These are phyloP conservation scores for Penicillium rolfsii DNA, from an alignment of 2,329 filamentous ascomycete genomes.

Conservation along the genomic window DNA sequence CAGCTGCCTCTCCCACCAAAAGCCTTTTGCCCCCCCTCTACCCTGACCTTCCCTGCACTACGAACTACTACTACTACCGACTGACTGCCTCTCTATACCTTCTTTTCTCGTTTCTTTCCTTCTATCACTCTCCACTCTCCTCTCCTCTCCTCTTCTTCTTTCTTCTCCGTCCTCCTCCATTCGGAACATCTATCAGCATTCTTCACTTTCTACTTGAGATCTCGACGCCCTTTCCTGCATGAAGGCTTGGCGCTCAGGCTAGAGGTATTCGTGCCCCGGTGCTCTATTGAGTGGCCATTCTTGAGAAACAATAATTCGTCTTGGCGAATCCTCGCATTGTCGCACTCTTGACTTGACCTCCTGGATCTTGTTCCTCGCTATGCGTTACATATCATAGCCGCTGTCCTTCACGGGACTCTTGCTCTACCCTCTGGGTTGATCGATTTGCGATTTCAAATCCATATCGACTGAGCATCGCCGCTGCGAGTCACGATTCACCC, in stretches of 20 bases:
- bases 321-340: conserved; percentile 24
- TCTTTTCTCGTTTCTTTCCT: conserved; percentile 16
- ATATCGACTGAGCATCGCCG: conserved; percentile 32
- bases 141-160: conserved; percentile 9
- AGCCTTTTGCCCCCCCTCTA: conserved; percentile 5
- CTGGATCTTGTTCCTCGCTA: conserved; percentile 30
- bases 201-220: conserved; percentile 6
- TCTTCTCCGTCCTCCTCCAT: conserved; percentile 1
- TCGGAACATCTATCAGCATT: conserved; percentile 4
- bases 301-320: conserved; percentile 22
- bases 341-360: conserved; percentile 12
- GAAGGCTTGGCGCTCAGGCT: conserved; percentile 20
- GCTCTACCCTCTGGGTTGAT: conserved; percentile 30
- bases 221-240: conserved; percentile 8
- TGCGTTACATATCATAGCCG: conserved; percentile 49
- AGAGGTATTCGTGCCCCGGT: conserved; percentile 23
- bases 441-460: conserved; percentile 35
- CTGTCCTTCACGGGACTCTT: conserved; percentile 43
- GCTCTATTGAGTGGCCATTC: conserved; percentile 22
- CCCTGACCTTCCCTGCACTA: conserved; percentile 3
- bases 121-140: conserved; percentile 7
- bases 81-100: conserved; percentile 14
- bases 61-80: not conserved
- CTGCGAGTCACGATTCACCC: not conserved
- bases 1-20: conserved; percentile 5